A percentile compares a stretch with the other conserved stretches of the same genome.
phyloP scores from a whole-genome alignment of 2,329 filamentous ascomycete genomes.

The Aspergillus sp. region DNA sequence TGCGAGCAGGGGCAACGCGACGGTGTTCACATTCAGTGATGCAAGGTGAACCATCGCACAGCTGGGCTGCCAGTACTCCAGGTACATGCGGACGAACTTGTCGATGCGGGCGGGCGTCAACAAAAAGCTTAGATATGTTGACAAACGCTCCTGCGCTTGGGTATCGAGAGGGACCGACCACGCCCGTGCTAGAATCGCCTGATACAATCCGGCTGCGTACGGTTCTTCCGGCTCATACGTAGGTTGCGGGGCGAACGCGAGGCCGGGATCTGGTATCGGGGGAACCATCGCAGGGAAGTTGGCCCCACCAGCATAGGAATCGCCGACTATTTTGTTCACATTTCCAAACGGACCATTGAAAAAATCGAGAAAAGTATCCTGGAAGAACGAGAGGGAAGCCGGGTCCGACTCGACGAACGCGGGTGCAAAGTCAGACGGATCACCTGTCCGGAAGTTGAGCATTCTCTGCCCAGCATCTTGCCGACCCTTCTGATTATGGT shows the following conservation, averaged over 20 bases:
- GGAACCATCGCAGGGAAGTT: slow-evolving; percentile 21
- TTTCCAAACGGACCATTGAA: slow-evolving; percentile 41
- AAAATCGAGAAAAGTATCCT: slow-evolving; percentile 41
- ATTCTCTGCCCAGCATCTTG: slow-evolving; percentile 25
- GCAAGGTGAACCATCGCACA: slow-evolving; percentile 47
- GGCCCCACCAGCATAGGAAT: slow-evolving; percentile 24
- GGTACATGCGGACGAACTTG: slow-evolving; percentile 47
- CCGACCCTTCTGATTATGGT: slow-evolving; percentile 34
- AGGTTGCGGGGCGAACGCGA: slow-evolving; percentile 24
- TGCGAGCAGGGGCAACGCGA: slow-evolving; percentile 42
- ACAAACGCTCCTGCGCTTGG: slow-evolving; percentile 44
- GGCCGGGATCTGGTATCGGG: slow-evolving; percentile 22
- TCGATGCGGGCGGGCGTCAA: slow-evolving; percentile 45
- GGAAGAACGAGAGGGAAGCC: slow-evolving; percentile 32
- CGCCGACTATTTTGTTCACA: slow-evolving; percentile 25
- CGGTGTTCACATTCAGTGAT: slow-evolving; percentile 44
- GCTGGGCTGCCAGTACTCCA: slow-evolving; percentile 50
- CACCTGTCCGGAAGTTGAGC: slow-evolving; percentile 23
- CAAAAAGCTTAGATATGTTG: slow-evolving; percentile 42
- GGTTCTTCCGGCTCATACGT: slow-evolving; percentile 40
- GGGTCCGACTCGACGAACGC: slow-evolving; percentile 30
- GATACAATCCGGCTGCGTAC: slow-evolving; percentile 43
- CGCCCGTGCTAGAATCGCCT: slow-evolving; percentile 43
- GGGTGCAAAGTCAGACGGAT: slow-evolving; percentile 21
- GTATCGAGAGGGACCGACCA: slow-evolving; percentile 42